A percentile compares a stretch with the other conserved stretches of the same genome.
These are phyloP conservation scores for Gracilaria gracilis DNA, from an alignment of 23 red algal genomes.

Conservation along the genomic window DNA sequence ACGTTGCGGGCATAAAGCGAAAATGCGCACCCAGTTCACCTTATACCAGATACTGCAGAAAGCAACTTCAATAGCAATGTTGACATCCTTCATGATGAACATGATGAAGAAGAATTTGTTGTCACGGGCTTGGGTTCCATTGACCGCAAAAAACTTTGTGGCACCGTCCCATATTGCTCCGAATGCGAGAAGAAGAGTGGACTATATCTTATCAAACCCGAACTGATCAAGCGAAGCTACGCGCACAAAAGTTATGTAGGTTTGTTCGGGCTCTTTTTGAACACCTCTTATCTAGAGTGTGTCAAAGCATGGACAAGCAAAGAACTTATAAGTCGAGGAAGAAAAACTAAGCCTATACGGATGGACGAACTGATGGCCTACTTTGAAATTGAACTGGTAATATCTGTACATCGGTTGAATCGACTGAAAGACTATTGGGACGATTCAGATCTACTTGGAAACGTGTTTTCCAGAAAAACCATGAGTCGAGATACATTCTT, in stretches of 20 bases:
- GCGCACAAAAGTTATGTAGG: not conserved
- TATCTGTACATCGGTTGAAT: not conserved
- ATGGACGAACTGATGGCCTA: conserved; percentile 1
- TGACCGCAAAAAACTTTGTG: too few species aligned
- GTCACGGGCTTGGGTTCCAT: too few species aligned
- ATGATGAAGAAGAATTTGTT: too few species aligned
- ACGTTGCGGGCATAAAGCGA: too few species aligned
- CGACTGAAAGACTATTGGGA: not conserved
- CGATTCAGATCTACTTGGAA: not conserved
- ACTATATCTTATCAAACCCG: not conserved
- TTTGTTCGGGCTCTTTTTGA: not conserved
- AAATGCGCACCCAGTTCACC: too few species aligned
- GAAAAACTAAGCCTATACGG: not conserved
- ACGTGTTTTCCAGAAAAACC: not conserved
- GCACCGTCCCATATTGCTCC: not conserved
- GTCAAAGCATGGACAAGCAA: not conserved
- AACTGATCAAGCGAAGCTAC: not conserved
- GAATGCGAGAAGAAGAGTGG: not conserved
- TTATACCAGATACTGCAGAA: too few species aligned
- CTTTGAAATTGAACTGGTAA: not conserved
- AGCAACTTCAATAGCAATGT: too few species aligned
- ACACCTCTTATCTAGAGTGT: not conserved
- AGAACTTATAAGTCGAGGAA: not conserved
- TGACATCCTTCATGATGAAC: too few species aligned
- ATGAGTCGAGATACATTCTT: not conserved